These are phyloP conservation scores for Chrysanthemum lavandulifolium DNA, from an alignment of 129 eudicot genomes.

Conservation along the genomic window DNA sequence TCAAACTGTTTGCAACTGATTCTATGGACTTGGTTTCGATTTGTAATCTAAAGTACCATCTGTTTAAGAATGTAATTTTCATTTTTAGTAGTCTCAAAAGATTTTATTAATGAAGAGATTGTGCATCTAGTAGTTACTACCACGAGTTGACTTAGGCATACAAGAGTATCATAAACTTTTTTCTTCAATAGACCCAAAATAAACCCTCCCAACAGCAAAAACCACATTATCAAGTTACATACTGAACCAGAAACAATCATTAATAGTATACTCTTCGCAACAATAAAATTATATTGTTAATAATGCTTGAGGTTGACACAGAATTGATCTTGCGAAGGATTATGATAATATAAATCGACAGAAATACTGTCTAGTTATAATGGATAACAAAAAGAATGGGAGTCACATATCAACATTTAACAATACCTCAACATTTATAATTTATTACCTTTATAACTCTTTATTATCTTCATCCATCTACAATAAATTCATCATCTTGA, in stretches of 20 bases:
- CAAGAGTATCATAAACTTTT: too few species aligned
- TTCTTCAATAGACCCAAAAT: not conserved
- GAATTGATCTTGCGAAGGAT: not conserved
- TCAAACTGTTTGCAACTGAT: too few species aligned
- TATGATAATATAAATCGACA: not conserved
- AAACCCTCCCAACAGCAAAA: not conserved
- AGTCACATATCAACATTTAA: not conserved
- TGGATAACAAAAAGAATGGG: not conserved
- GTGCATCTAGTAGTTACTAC: too few species aligned
- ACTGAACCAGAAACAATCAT: not conserved
- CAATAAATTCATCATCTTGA: conserved; percentile 86
- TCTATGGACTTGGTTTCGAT: too few species aligned
- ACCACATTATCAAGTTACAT: not conserved
- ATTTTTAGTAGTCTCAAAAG: too few species aligned
- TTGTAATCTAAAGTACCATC: too few species aligned
- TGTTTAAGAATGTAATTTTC: too few species aligned
- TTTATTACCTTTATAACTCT: not conserved
- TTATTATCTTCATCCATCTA: conserved; percentile 50
- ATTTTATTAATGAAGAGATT: too few species aligned
- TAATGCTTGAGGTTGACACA: not conserved
- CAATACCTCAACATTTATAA: not conserved
- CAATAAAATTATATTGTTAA: not conserved
- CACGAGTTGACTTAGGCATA: too few species aligned
- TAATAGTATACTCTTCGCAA: not conserved
- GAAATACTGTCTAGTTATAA: not conserved